phyloP scores from a whole-genome alignment of 1,139 yeast genomes.

The Yamadazyma diddensiae region DNA sequence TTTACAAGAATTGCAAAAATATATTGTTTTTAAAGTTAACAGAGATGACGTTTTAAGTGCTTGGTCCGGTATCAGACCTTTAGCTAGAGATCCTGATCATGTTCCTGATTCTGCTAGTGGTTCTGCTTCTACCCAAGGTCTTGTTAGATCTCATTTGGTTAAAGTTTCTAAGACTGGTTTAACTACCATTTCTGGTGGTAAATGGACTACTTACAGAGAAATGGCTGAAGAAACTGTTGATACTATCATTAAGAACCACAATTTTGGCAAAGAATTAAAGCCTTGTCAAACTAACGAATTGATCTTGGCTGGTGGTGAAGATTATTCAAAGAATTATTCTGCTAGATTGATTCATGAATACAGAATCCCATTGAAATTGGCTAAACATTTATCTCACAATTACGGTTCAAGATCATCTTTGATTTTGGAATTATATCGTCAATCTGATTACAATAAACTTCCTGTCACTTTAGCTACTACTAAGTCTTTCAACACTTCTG shows the following conservation, averaged over 20 bases:
- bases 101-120: conserved; percentile 40
- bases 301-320: conserved; percentile 75
- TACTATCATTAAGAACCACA: conserved; percentile 56
- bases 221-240: conserved; percentile 96
- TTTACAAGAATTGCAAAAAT: conserved; percentile 82
- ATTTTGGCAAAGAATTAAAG: conserved; percentile 36
- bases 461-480: conserved; percentile 60
- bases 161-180: conserved; percentile 70
- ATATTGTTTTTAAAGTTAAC: conserved; percentile 82
- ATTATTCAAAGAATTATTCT: conserved; percentile 61
- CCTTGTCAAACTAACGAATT: conserved; percentile 65
- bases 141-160: conserved; percentile 87
- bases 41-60: conserved; percentile 92
- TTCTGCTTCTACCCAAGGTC: conserved; percentile 51
- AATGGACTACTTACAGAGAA: conserved; percentile 97
- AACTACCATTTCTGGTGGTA: conserved; percentile 92
- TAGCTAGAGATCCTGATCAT: conserved; percentile 81
- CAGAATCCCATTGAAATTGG: conserved; percentile 69
- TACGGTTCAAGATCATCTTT: conserved; percentile 90
- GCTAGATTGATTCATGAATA: conserved; percentile 82
- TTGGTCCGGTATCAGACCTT: conserved; percentile 96
- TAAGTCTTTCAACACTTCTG: conserved; percentile 33
- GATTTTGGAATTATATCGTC: conserved; percentile 61
- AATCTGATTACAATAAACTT: conserved; percentile 52
- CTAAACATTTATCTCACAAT: conserved; percentile 79